These are phyloP conservation scores for Heracleum sosnowskyi DNA, from an alignment of 129 eudicot genomes.

Conservation along the genomic window DNA sequence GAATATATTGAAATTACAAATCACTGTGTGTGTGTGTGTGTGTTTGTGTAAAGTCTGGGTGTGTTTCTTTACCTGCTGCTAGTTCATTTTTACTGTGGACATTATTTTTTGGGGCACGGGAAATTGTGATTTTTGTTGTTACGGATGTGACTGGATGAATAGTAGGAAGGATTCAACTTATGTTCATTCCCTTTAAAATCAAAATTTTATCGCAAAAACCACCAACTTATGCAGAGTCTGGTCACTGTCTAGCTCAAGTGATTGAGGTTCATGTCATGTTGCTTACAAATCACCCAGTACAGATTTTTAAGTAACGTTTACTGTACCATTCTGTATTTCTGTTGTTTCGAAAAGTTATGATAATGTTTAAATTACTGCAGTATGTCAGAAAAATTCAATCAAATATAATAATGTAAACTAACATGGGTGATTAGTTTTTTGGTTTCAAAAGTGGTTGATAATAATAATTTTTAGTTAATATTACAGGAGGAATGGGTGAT, in stretches of 20 bases:
- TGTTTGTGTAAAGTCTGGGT: constrained; percentile 12
- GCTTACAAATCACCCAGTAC: background rate
- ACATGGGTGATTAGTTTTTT: too few relatives aligned
- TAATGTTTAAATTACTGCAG: background rate
- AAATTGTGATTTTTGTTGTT: background rate
- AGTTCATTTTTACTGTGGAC: constrained; percentile 1
- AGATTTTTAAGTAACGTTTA: background rate
- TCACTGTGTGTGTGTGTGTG: background rate
- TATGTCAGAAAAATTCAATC: too few relatives aligned
- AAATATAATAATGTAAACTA: too few relatives aligned
- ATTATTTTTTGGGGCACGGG: background rate
- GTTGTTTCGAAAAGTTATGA: background rate
- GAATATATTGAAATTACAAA: constrained; percentile 2
- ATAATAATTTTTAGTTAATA: background rate
- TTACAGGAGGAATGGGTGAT: constrained; percentile 76
- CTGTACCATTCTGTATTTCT: background rate
- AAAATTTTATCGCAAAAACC: background rate
- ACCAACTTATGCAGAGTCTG: background rate
- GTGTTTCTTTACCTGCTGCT: constrained; percentile 10
- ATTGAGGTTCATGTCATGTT: background rate
- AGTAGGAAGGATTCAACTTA: background rate
- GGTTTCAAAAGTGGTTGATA: background rate
- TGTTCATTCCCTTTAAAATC: background rate
- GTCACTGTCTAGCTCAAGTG: background rate
- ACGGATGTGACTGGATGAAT: constrained; percentile 1